Evolutionary conservation across 306 rosid species (phyloP).

Genomic region (Acmispon strigosus): DNA sequence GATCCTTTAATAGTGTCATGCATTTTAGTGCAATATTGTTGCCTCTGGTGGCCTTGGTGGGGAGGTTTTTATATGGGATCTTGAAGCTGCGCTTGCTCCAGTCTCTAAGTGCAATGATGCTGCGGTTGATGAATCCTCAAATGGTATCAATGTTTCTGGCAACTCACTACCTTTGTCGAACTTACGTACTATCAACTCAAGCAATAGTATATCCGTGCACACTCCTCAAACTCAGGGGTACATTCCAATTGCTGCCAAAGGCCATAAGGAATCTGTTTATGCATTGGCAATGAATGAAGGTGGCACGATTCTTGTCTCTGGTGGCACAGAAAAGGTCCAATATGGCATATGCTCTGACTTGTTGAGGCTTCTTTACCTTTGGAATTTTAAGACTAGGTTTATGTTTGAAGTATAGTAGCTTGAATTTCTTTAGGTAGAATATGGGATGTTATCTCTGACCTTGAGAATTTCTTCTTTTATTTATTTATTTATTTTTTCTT

Average conservation of each 20-base stretch:
- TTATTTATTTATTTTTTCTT: too few relatives aligned
- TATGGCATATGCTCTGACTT: conserved; percentile 18
- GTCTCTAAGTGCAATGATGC: conserved; percentile 61
- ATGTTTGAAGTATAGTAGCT: background rate
- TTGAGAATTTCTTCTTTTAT: conserved; percentile 7
- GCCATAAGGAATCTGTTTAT: conserved; percentile 99
- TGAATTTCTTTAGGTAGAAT: background rate
- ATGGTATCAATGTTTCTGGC: conserved; percentile 73
- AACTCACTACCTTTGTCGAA: conserved; percentile 60
- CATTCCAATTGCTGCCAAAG: conserved; percentile 83
- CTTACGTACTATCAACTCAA: conserved; percentile 76
- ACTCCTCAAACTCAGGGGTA: conserved; percentile 79
- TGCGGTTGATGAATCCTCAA: conserved; percentile 66
- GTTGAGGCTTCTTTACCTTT: conserved; percentile 5
- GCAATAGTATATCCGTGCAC: conserved; percentile 65
- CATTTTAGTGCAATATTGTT: conserved; percentile 99
- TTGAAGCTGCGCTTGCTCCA: conserved; percentile 80
- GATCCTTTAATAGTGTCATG: conserved; percentile 87
- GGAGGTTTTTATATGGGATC: conserved; percentile 98
- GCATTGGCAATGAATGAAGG: conserved; percentile 91
- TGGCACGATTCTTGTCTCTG: conserved; percentile 90
- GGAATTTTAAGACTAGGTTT: background rate
- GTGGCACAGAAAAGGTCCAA: conserved; percentile 97
- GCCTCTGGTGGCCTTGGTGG: conserved; percentile 99
- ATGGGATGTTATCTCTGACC: background rate